A percentile compares a stretch with the other conserved stretches of the same genome.
These are phyloP conservation scores for Wickerhamiella nectarea DNA, from an alignment of 805 yeast species.

Conservation along the genomic window DNA sequence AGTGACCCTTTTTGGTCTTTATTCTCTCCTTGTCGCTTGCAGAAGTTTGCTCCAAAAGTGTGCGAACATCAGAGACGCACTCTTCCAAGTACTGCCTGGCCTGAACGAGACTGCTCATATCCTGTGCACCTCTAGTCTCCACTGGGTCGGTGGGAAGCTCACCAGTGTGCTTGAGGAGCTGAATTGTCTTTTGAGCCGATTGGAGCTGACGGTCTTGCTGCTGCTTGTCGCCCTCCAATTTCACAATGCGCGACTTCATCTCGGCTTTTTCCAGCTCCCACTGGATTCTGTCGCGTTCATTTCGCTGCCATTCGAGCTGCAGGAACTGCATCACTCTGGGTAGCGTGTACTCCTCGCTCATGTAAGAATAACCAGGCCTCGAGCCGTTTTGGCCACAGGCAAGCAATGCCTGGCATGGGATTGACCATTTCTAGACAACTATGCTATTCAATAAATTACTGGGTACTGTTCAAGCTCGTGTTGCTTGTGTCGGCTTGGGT, in stretches of 20 bases:
- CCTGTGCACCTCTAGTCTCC: neutral
- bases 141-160: neutral
- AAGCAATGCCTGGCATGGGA: too few species aligned
- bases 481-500: slow-evolving; percentile 1
- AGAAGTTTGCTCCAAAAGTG: slow-evolving; percentile 17
- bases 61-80: slow-evolving; percentile 27
- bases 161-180: slow-evolving; percentile 12
- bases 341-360: slow-evolving; percentile 25
- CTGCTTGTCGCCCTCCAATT: slow-evolving; percentile 40
- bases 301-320: slow-evolving; percentile 48
- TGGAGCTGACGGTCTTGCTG: slow-evolving; percentile 24
- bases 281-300: slow-evolving; percentile 44
- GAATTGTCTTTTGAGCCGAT: slow-evolving; percentile 20
- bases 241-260: slow-evolving; percentile 39
- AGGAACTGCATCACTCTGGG: slow-evolving; percentile 50
- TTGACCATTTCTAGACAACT: neutral
- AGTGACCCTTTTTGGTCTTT: neutral
- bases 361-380: slow-evolving; percentile 3
- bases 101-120: slow-evolving; percentile 1
- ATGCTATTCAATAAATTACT: neutral
- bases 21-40: slow-evolving; percentile 7
- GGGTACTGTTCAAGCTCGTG: neutral
- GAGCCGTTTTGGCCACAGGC: too few species aligned
- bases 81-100: slow-evolving; percentile 21
- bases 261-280: slow-evolving; percentile 51